These are phyloP conservation scores for Cymbopogon citratus DNA, from an alignment of 176 grass and related monocot species.

Conservation along the genomic window DNA sequence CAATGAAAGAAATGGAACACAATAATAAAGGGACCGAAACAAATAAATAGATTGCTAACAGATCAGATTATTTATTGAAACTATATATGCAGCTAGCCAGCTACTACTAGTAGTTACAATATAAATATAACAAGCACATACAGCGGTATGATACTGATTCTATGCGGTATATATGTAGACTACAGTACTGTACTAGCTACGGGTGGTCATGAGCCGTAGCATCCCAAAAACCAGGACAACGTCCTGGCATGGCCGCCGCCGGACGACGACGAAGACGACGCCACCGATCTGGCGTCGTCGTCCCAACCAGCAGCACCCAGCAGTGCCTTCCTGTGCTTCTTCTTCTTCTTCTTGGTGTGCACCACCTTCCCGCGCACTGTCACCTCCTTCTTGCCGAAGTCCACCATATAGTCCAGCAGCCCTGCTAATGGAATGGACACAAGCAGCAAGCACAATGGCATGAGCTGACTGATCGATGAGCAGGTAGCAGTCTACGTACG, in stretches of 20 bases:
- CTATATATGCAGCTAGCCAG: neutral
- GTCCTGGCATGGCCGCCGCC: neutral
- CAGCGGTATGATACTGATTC: no score
- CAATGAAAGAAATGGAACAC: neutral
- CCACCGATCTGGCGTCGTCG: neutral
- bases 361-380: constrained; percentile 55
- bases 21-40: neutral
- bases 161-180: neutral
- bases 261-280: neutral
- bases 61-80: neutral
- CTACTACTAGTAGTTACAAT: neutral
- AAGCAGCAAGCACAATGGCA: neutral
- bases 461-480: neutral
- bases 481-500: neutral
- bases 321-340: neutral
- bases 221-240: constrained; percentile 42
- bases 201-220: constrained; percentile 44
- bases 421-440: constrained; percentile 47
- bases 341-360: constrained; percentile 38
- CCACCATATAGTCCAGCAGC: constrained; percentile 95
- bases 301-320: neutral
- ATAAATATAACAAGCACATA: neutral
- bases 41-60: neutral
- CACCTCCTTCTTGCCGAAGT: constrained; percentile 87
- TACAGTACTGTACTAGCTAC: neutral